Evolutionary conservation across 2,329 filamentous ascomycete species (phyloP), one percentile per base, ranked within the genome.

Genomic region (Epichloe amarillans): DNA sequence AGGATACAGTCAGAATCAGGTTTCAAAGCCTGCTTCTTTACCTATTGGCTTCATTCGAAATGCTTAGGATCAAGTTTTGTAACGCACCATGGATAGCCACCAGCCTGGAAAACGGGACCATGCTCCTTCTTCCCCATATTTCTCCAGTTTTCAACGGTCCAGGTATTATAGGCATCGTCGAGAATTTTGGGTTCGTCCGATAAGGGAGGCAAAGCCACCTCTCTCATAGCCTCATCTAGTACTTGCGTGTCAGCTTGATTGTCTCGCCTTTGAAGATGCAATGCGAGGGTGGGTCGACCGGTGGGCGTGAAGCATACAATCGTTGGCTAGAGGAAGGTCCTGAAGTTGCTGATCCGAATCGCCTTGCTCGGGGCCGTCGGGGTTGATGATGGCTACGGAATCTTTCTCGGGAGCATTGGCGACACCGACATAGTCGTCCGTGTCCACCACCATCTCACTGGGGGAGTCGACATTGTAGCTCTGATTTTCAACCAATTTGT

Each of bases 81-180:
- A 21, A 70, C 79, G 63, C 67, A 89, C 86, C 93, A 98, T 65
- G 91, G 93, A 64, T 82, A 84, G 47, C 86, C 90, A 47, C 83
- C 90, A 56, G 88, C 91, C 54, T 93, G 67, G 66, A 98, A 98
- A 52, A 84, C 66, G 3, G 93, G 93, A 2, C 93, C 88, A 71
- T 94, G 89, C 61, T 93, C 84, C 64, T 86, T 88, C 69, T 87
- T 85, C 15, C 76, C 73, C 58, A 94, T 69, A 38, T 71, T 76
- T 56, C 85, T 78, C 90, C 91, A 98, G 55, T 85, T 77, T 59
- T 86, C 77, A 54, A 98, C 88, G 33, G 86, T 81, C 93, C 93
- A 98, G 61, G 88, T 95, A 67, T 86, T 67, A 59, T 84, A 71
- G 40, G 76, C 76, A 64, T 95, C 88, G 50, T 83, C 83, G 56